Evolutionary conservation across 257 asterid species (phyloP).

Genomic region (Solanum arcanum): DNA sequence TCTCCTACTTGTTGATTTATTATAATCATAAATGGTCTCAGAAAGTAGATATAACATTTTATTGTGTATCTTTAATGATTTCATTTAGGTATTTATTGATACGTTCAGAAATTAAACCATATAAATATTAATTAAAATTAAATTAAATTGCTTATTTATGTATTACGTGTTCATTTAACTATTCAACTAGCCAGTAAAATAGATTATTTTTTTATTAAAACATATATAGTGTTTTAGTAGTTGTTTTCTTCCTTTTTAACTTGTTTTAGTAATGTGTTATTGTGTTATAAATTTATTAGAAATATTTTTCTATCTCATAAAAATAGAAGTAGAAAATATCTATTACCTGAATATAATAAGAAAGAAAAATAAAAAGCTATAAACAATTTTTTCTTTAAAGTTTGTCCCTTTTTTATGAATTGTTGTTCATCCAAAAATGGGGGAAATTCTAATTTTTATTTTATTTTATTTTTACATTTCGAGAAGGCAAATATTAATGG

Average conservation of each 20-base stretch:
- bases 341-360: not conserved
- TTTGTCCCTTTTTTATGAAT: not conserved
- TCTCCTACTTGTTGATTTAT: not conserved
- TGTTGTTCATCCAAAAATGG: not conserved
- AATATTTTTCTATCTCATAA: not conserved
- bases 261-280: not conserved
- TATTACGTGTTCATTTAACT: not conserved
- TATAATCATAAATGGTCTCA: not conserved
- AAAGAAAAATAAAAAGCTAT: not conserved
- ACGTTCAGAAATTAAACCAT: accelerated
- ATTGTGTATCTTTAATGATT: not conserved
- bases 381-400: not conserved
- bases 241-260: not conserved
- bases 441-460: no score
- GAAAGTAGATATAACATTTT: not conserved
- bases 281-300: not conserved
- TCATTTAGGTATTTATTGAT: not conserved
- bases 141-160: no score
- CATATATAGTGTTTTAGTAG: not conserved
- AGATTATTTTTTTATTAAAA: not conserved
- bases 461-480: not conserved
- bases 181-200: not conserved
- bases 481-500: not conserved
- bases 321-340: not conserved
- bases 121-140: no score